Evolutionary conservation across 2,329 filamentous ascomycete species (phyloP), one percentile per base, ranked within the genome.

Genomic region (Calycina marina): DNA sequence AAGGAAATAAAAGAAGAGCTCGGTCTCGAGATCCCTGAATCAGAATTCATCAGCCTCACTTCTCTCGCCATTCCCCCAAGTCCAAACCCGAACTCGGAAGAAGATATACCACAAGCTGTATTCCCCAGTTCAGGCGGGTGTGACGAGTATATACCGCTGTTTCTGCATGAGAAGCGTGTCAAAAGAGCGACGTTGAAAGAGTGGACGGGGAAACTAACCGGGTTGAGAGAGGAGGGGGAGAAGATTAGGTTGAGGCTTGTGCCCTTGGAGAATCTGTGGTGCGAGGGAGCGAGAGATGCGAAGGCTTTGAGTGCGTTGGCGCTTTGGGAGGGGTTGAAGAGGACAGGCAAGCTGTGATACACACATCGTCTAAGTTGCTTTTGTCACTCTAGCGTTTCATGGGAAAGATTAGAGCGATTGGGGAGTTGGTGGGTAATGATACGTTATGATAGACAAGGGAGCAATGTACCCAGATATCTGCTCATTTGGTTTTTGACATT

Each of bases 1-100:
- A 62, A 58, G n/a, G 72, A 77, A 55, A 70, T 77, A 6, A 39
- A 66, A 38, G 71, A 76, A 54, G 72, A 76, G 50, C 55, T 73
- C 2, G 69, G 66, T 4, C 45, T 75, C 8, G 57, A 56, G 30
- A 72, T 76, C 22, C 49, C 53, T 3, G 60, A 63, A 29, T 50
- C 56, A 6, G 58, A 72, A 35, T 48, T 76, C 25, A 55, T 49
- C 2, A 65, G 62, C 37, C 46, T 76, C 31, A 72, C 61, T 36
- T 63, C 72, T 11, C 43, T 73, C 30, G 65, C 62, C 1, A 70
- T 75, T 22, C 50, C 54, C 57, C n/a, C 20, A 22, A 3, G n/a
- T 9, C 20, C 2, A 9, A n/a, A 8, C n/a, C 20, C 8, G 20
- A 3, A 8, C 8, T 9, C n/a, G 8, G 20, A 22, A 2, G 60